phyloP scores from a whole-genome alignment of 1,284 basidiomycete genomes.

The Xerocomus subilludens region DNA sequence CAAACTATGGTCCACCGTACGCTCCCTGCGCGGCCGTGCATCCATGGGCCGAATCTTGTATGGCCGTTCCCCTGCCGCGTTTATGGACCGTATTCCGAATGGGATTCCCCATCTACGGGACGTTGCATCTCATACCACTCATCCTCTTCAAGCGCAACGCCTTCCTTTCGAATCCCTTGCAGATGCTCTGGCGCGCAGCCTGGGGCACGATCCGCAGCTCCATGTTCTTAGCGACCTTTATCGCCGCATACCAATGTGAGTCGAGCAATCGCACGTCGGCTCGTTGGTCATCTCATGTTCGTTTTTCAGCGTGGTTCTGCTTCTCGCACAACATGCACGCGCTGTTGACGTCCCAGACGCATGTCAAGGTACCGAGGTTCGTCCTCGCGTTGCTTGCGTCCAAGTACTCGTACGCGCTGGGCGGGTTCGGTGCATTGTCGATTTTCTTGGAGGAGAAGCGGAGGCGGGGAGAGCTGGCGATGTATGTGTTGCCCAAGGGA shows the following conservation, averaged over 20 bases:
- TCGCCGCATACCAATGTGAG: constrained; percentile 87
- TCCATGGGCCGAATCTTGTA: constrained; percentile 81
- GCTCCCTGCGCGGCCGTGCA: constrained; percentile 62
- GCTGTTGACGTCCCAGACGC: constrained; percentile 58
- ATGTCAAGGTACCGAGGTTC: constrained; percentile 60
- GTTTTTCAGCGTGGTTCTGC: constrained; percentile 74
- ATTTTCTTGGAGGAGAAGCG: constrained; percentile 90
- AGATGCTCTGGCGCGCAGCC: constrained; percentile 72
- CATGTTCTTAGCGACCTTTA: constrained; percentile 88
- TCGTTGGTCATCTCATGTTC: background rate
- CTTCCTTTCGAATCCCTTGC: constrained; percentile 71
- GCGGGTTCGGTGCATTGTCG: constrained; percentile 81
- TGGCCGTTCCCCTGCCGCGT: constrained; percentile 73
- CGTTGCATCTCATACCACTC: constrained; percentile 89
- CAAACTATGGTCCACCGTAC: too few species aligned
- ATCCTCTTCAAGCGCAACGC: constrained; percentile 77
- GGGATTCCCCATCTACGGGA: constrained; percentile 89
- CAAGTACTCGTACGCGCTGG: constrained; percentile 78
- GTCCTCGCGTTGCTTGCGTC: constrained; percentile 70
- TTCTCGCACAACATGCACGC: constrained; percentile 71
- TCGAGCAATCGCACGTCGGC: constrained; percentile 15
- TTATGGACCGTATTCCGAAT: constrained; percentile 87
- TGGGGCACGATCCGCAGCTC: constrained; percentile 87
- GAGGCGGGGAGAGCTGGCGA: constrained; percentile 86
- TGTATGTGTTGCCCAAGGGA: constrained; percentile 95